Evolutionary conservation across 2,329 filamentous ascomycete genomes (phyloP), one percentile per base, ranked within the genome.

Genomic region (Penicillium sp.): DNA sequence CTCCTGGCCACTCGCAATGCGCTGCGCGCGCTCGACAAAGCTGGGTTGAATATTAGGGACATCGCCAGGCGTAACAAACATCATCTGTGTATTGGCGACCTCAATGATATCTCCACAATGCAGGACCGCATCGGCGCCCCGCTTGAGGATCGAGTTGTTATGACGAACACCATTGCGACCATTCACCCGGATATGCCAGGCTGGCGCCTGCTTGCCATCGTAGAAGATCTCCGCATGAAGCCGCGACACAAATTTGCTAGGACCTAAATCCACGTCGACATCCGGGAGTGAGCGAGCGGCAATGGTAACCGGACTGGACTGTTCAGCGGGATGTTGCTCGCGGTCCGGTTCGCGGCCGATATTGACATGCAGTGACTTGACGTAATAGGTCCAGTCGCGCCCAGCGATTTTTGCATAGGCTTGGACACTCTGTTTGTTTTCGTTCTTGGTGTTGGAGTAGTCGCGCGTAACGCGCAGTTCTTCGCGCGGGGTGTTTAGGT

Each of bases 11-110:
- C 72, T 74, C 9, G 74, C 76, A 44, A 78, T 61, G 22, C 74
- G 73, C 65, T 78, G 76, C n/a, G 89, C 87, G 46, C 90, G 86
- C 65, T 90, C 84, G 16, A 90, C 82, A 69, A 89, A 92, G 67
- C 78, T 84, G 22, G 82, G 82, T 68, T 90, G 85, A 58, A 96
- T 87, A 47, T 84, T 81, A 26, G 92, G 81, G 24, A 85, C 84
- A 55, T 90, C 88, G 24, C 86, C 86, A 0, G 95, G 93, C n/a
- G 96, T 85, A 48, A 97, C 91, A 75, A 99, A 99, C 82, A 98
- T 93, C 95, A 99, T 99, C 78, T 99, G 93, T 1, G 95, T 90
- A 52, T 90, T 90, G 66, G 89, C 90, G 69, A 98, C 90, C 70
- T 96, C 92, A 56, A 99, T 88, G 44, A 98, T 91, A 71, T 93